These are phyloP conservation scores for Pythium folliculosum DNA, from an alignment of 352 stramenopile genomes.

Conservation along the genomic window DNA sequence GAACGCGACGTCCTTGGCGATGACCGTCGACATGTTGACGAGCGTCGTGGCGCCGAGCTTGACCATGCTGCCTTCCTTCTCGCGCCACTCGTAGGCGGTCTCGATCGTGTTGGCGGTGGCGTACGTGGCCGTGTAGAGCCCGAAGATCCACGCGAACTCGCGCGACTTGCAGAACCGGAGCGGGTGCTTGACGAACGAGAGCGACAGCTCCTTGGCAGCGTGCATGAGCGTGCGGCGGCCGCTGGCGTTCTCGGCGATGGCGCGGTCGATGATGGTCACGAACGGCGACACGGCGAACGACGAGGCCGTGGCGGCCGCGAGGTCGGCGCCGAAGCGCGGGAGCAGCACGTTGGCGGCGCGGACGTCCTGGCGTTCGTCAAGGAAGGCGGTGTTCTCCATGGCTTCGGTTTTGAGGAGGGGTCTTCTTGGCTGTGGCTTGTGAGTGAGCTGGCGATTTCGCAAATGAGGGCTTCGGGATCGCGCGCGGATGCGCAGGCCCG, in stretches of 20 bases:
- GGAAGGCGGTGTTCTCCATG: slow-evolving; percentile 27
- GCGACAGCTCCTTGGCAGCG: slow-evolving; percentile 36
- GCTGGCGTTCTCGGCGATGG: slow-evolving; percentile 55
- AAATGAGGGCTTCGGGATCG: slow-evolving; percentile 17
- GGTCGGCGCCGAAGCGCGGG: slow-evolving; percentile 31
- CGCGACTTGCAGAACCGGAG: slow-evolving; percentile 51
- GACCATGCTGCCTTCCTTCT: slow-evolving; percentile 35
- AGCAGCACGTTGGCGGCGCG: slow-evolving; percentile 12
- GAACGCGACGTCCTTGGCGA: slow-evolving; percentile 71
- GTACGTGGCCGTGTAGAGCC: slow-evolving; percentile 67
- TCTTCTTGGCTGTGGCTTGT: slow-evolving; percentile 11
- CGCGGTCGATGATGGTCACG: slow-evolving; percentile 53
- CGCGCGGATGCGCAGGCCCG: neutral
- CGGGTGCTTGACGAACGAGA: slow-evolving; percentile 39
- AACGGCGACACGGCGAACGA: slow-evolving; percentile 50
- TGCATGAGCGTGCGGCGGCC: slow-evolving; percentile 36
- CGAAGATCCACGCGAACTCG: slow-evolving; percentile 65
- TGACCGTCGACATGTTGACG: slow-evolving; percentile 61
- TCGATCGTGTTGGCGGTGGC: slow-evolving; percentile 55
- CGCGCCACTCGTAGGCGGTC: slow-evolving; percentile 45
- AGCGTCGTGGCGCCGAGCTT: slow-evolving; percentile 58
- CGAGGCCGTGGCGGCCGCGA: slow-evolving; percentile 30
- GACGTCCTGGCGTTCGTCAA: slow-evolving; percentile 19
- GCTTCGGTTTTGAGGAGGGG: slow-evolving; percentile 7
- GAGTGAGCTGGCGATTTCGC: slow-evolving; percentile 23